Conservation (phyloP, 176 grass and related monocot species). For the Oryza brachyantha region DNA sequence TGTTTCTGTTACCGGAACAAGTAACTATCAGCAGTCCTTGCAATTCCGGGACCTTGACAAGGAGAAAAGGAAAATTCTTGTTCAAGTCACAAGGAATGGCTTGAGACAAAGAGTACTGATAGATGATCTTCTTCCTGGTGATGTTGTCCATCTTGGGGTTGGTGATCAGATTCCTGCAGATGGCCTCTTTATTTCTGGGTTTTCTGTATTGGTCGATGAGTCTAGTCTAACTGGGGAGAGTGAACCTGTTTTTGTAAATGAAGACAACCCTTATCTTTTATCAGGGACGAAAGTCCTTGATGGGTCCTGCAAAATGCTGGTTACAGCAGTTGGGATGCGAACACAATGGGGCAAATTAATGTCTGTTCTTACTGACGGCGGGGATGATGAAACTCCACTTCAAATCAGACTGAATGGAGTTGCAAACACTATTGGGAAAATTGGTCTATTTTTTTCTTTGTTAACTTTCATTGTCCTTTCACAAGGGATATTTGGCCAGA, state of each 20-base stretch:
- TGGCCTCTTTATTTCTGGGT: constrained; percentile 56
- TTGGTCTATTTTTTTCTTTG: constrained; percentile 56
- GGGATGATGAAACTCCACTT: constrained; percentile 67
- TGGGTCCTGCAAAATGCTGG: constrained; percentile 57
- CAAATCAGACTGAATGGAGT: constrained; percentile 66
- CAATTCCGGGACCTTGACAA: constrained; percentile 78
- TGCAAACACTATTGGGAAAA: constrained; percentile 63
- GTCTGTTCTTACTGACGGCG: constrained; percentile 47
- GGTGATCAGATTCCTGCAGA: constrained; percentile 81
- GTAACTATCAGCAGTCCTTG: constrained; percentile 65
- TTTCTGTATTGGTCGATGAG: constrained; percentile 57
- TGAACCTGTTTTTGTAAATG: constrained; percentile 51
- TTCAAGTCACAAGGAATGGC: constrained; percentile 55
- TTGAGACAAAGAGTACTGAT: constrained; percentile 55
- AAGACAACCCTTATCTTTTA: constrained; percentile 61
- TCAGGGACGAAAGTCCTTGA: constrained; percentile 66
- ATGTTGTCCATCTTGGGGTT: constrained; percentile 53
- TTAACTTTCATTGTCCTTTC: constrained; percentile 66
- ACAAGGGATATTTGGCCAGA: constrained; percentile 41
- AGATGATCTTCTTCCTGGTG: constrained; percentile 66
- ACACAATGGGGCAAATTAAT: constrained; percentile 73
- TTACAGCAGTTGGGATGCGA: constrained; percentile 66
- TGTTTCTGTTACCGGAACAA: constrained; percentile 62
- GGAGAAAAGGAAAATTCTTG: constrained; percentile 62
- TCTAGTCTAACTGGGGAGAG: constrained; percentile 77